Evolutionary conservation across 2,329 filamentous ascomycete species (phyloP), one percentile per base, ranked within the genome.

Genomic region (Alternaria atra): DNA sequence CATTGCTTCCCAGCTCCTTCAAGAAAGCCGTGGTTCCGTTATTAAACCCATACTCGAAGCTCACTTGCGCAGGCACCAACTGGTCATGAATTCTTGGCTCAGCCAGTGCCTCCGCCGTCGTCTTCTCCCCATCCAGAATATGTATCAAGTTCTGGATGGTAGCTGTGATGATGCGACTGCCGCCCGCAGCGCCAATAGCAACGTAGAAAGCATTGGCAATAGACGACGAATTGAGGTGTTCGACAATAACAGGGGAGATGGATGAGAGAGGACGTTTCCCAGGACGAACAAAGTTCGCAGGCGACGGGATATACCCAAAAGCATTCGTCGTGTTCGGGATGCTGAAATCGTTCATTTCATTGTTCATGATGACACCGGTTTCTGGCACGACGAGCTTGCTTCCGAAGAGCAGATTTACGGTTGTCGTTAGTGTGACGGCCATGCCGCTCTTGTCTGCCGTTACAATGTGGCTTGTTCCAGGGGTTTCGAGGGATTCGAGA

Each of bases 371-470:
- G 59, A 97, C 85, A 17, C 94, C 94, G 0, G 93, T 94, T 68
- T 90, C 86, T 0, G 93, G 92, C 1, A 94, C 90, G 79, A 97
- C 88, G 65, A 97, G 78, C 20, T 88, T 84, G 29, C 89, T 90
- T 46, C 94, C 94, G 70, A 97, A 98, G 3, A 95, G 84, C 5
- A 95, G 84, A 78, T 97, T 97, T 58, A 97, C 83, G 0, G 94
- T 97, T 1, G 93, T 95, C 0, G 94, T 97, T 12, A 93, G 84
- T 1, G 91, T 90, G 35, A 96, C 86, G 2, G 93, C 89, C 77
- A 97, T 83, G 6, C 94, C 94, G 0, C 85, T 84, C 7, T 79
- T 78, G 76, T 97, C 94, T 0, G 90, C 88, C 0, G 91, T 84
- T 0, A 91, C 88, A 8, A 94, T 80, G 68, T 93, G 91, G 17